Evolutionary conservation across 352 stramenopile genomes (phyloP), one percentile per base, ranked within the genome.

Genomic region (Pythium coloratum): DNA sequence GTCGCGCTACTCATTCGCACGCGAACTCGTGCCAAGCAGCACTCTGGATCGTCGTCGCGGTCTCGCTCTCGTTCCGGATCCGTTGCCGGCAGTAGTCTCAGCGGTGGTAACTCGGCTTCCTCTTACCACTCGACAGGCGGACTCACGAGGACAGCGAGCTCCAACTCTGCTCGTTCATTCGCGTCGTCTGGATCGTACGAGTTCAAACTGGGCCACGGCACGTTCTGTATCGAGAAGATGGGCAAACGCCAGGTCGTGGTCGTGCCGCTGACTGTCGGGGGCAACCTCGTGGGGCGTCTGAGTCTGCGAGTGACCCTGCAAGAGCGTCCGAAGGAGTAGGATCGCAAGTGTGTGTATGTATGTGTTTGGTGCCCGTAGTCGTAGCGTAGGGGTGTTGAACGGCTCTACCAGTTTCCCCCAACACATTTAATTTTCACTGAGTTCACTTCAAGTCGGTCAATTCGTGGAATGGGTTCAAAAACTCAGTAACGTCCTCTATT

Each of bases 221-320:
- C 76, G 9, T 92, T 92, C 54, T 90, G 82, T 46, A 80, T 88
- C 26, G 78, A 88, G 40, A 73, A 71, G 10, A 81, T 67, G 50
- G 61, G 66, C 47, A 77, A 74, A 51, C 86, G 88, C 28, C 70
- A 77, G 13, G 81, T 89, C 24, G 76, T 79, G 3, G 73, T 72
- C 54, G 78, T 91, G 46, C 78, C 84, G 24, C 64, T 92, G 24
- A 92, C 84, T 0, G 63, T 91, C 34, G 84, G 84, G 16, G 84
- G 84, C 10, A 78, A 80, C 65, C 62, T 92, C 28, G 70, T 91
- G 7, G 84, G 80, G 0, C 76, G 78, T 0, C 73, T 92, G 30
- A 78, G 89, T 38, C 58, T 92, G 24, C 76, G 76, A 18, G 76
- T 92, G 9, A 78, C 78, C 55, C 71, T 92, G 42, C 73, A 84